Percentiles rank a stretch among this genome's conserved stretches.
phyloP scores from a whole-genome alignment of 2,329 filamentous ascomycete species.

The Trichoderma polysporum region DNA sequence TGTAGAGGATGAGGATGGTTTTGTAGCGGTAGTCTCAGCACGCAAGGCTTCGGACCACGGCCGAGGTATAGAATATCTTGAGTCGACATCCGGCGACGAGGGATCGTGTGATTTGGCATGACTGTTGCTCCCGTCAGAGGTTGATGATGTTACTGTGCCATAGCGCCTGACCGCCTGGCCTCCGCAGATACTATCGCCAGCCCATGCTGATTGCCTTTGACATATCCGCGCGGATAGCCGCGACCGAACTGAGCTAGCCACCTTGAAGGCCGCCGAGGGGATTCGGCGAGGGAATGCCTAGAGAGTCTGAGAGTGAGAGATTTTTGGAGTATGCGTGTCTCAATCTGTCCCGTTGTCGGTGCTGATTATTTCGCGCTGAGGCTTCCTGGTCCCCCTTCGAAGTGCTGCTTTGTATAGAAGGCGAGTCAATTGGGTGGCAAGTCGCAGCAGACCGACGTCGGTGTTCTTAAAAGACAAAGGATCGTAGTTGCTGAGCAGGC shows the following conservation, averaged over 20 bases:
- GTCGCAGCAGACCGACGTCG: neutral
- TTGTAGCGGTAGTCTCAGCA: conserved; percentile 21
- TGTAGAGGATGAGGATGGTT: conserved; percentile 18
- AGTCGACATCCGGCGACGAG: conserved; percentile 25
- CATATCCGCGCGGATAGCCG: conserved; percentile 47
- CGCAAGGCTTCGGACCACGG: conserved; percentile 28
- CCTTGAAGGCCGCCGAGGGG: conserved; percentile 29
- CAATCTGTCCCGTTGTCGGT: neutral
- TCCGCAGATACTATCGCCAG: conserved; percentile 38
- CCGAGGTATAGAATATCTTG: conserved; percentile 17
- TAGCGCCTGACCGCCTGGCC: conserved; percentile 42
- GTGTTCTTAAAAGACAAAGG: neutral
- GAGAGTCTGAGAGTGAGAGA: too few relatives aligned
- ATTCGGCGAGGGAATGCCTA: neutral
- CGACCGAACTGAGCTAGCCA: conserved; percentile 41
- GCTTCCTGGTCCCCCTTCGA: neutral
- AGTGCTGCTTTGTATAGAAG: neutral
- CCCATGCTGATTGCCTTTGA: conserved; percentile 39
- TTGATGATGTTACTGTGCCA: conserved; percentile 30
- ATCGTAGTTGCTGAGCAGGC: neutral
- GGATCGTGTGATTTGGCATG: conserved; percentile 28
- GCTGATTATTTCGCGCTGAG: neutral
- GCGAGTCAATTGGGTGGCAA: neutral
- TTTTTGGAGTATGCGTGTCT: too few relatives aligned
- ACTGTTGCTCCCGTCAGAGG: conserved; percentile 16